Base-by-base conservation (phyloP, 2,329 filamentous ascomycete genomes). In the Chaetomiaceae sp. region DNA sequence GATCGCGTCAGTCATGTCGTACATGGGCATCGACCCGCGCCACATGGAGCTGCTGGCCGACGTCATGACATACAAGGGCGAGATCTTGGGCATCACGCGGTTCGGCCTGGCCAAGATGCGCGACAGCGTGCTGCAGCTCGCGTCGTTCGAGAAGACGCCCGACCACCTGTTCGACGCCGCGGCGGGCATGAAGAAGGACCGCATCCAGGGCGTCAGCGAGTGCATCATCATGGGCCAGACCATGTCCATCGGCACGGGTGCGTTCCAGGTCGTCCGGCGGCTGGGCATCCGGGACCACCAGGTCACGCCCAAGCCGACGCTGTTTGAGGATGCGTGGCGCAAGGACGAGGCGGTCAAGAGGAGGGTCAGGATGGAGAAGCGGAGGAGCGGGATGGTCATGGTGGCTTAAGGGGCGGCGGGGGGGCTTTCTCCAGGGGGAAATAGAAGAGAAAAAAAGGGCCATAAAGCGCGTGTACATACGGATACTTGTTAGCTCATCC, bases 201-300 rank as follows among this genome's bases (percentile, higher is more conserved):
- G 81, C 56, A 95, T 99, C 54, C 88, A 96, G 67, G 93, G 93
- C 62, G 93, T 99, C 9, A 88, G 82, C 49, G 93, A 99, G 72
- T 95, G 90, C 70, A 97, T 99, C 65, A 99, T 99, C 65, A 93
- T 97, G 85, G 93, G 93, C 14, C 92, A 97, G 75, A 91, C 86
- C 37, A 95, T 97, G 80, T 81, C 80, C 39, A 76, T 99, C 31
- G 93, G 93, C 5, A 99, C 93, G 0, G 93, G 93, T 4, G 86
- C 88, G 2, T 93, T 97, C 77, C 85, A 95, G 65, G 87, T 97
- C 20, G 87, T 96, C 3, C 75, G 91, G 38, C 78, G 82, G 52
- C 70, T 97, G 56, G 85, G 85, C 55, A 77, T 95, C 54, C 73
- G 73, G 35, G 75, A 82, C 6, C 66, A 76, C 64, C 62, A 86